phyloP scores from a whole-genome alignment of 2,329 filamentous ascomycete species.

The Aureobasidium uvarum region DNA sequence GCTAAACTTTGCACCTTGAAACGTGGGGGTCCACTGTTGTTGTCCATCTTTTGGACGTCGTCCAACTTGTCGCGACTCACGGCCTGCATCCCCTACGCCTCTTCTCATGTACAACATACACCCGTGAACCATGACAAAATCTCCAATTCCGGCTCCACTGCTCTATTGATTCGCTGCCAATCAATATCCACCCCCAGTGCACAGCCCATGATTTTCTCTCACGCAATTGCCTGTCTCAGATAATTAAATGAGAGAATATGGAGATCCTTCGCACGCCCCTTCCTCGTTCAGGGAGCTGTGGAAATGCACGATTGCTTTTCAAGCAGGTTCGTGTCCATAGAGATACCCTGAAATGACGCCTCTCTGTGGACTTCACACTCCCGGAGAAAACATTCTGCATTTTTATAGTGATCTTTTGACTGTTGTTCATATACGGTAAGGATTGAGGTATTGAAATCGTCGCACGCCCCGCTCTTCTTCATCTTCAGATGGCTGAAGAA shows the following conservation, averaged over 20 bases:
- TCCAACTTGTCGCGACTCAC: neutral
- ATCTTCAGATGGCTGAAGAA: too few species aligned
- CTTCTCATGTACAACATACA: conserved; percentile 15
- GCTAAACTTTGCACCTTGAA: conserved; percentile 17
- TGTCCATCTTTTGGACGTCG: neutral
- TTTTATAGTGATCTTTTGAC: too few species aligned
- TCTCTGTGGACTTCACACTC: too few species aligned
- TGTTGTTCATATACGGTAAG: too few species aligned
- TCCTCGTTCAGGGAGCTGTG: neutral
- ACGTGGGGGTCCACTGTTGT: conserved; percentile 16
- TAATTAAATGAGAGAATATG: conserved; percentile 10
- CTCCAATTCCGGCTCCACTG: neutral
- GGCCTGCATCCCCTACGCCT: neutral
- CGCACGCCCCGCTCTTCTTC: too few species aligned
- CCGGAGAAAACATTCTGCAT: too few species aligned
- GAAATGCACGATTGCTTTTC: neutral
- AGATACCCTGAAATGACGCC: too few species aligned
- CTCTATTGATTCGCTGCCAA: conserved; percentile 3
- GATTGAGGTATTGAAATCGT: too few species aligned
- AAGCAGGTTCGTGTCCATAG: too few species aligned
- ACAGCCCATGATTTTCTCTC: conserved; percentile 16
- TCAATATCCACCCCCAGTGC: neutral
- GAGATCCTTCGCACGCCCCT: neutral
- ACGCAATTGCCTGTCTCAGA: conserved; percentile 18
- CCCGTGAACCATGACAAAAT: conserved; percentile 17